Conservation (phyloP, 495 filamentous ascomycete species). For the Aspergillus bertholletiae region DNA sequence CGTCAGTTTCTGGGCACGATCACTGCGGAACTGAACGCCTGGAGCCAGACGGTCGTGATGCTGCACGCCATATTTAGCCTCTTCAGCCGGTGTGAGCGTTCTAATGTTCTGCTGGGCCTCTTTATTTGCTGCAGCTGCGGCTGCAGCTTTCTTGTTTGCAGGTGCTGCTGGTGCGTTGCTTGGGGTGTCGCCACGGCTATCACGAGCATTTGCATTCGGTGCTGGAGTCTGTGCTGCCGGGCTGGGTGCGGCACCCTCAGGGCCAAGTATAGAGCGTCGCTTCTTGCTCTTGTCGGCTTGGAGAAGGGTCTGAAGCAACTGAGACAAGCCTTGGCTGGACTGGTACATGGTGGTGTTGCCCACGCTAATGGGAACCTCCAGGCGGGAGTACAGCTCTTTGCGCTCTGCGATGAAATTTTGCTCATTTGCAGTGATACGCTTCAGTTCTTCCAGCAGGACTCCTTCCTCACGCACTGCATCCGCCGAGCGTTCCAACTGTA, state of each 20-base stretch:
- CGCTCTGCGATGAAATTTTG: slow-evolving; percentile 82
- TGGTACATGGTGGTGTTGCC: slow-evolving; percentile 68
- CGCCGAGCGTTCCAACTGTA: slow-evolving; percentile 71
- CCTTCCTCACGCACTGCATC: slow-evolving; percentile 92
- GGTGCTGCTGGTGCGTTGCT: slow-evolving; percentile 26
- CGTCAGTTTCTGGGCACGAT: slow-evolving; percentile 76
- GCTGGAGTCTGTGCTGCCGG: slow-evolving; percentile 51
- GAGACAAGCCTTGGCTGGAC: slow-evolving; percentile 71
- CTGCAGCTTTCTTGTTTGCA: slow-evolving; percentile 54
- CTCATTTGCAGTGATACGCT: slow-evolving; percentile 79
- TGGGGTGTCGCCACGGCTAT: slow-evolving; percentile 40
- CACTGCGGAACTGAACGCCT: slow-evolving; percentile 75
- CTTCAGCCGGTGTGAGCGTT: slow-evolving; percentile 69
- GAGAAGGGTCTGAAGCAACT: slow-evolving; percentile 74
- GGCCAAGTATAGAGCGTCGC: slow-evolving; percentile 59
- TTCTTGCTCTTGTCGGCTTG: slow-evolving; percentile 86
- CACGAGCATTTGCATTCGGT: slow-evolving; percentile 32
- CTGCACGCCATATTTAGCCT: slow-evolving; percentile 75
- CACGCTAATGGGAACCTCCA: slow-evolving; percentile 72
- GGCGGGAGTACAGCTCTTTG: slow-evolving; percentile 80
- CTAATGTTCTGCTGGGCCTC: slow-evolving; percentile 51
- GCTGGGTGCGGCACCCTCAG: slow-evolving; percentile 47
- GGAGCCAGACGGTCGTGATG: slow-evolving; percentile 80
- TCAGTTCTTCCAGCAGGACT: slow-evolving; percentile 79
- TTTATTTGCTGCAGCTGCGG: slow-evolving; percentile 27